A percentile compares a stretch with the other conserved stretches of the same genome.
Evolutionary conservation across 2,329 filamentous ascomycete genomes (phyloP).

Genomic region (Orbilia blumenaviensis): DNA sequence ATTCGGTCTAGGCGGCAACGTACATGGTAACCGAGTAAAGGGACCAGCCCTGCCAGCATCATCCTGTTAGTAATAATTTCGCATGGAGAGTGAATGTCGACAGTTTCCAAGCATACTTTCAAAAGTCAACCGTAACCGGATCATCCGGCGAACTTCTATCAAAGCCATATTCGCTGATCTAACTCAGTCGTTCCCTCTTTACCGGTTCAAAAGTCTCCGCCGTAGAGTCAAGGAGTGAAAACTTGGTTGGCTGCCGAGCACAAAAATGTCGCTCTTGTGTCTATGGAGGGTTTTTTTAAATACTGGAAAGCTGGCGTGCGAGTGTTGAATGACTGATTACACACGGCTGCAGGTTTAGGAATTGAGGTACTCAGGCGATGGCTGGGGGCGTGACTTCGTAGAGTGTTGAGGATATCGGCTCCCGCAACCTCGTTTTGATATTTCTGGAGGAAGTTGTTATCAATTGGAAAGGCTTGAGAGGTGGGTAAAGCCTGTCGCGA

Average conservation of each 20-base stretch:
- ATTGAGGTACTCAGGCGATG: not conserved
- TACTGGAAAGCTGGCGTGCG: not conserved
- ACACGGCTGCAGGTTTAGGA: not conserved
- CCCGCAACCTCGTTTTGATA: not conserved
- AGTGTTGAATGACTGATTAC: not conserved
- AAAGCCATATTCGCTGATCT: conserved; percentile 24
- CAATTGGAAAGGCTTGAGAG: not conserved
- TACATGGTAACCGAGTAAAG: conserved; percentile 74
- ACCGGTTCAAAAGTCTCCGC: not conserved
- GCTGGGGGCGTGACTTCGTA: not conserved
- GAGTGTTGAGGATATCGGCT: not conserved
- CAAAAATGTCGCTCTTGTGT: not conserved
- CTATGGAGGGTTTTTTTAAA: no score
- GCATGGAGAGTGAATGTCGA: not conserved
- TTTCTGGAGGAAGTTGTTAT: not conserved
- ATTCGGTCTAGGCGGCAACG: no score
- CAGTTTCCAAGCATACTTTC: conserved; percentile 21
- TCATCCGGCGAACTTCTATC: conserved; percentile 52
- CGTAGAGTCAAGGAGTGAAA: not conserved
- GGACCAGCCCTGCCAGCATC: conserved; percentile 68
- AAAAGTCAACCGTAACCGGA: conserved; percentile 44
- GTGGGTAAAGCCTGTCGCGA: not conserved
- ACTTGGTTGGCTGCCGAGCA: not conserved
- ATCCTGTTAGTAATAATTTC: not conserved
- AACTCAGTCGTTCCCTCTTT: not conserved